Evolutionary conservation across 2,329 filamentous ascomycete species (phyloP).

Genomic region (Aaosphaeria pasadenensis): DNA sequence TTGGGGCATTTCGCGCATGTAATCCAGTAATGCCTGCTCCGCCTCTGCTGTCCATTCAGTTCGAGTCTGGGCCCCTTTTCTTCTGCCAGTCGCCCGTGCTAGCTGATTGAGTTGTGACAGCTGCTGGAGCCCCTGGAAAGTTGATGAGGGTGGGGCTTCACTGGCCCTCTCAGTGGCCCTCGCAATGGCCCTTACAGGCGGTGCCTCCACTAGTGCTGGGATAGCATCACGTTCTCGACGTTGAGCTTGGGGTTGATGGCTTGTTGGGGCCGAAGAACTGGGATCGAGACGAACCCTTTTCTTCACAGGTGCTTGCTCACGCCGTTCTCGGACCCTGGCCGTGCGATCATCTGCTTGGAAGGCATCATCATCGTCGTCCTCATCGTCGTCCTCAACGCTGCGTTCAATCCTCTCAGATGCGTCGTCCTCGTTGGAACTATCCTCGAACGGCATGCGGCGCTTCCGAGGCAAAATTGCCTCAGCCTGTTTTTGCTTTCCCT

Average conservation of each 20-base stretch:
- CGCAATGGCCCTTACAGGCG: no score
- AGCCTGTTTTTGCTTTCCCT: slow-evolving; percentile 24
- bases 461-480: slow-evolving; percentile 17
- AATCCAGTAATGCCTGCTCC: slow-evolving; percentile 43
- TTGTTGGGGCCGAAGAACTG: slow-evolving; percentile 22
- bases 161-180: slow-evolving; percentile 23
- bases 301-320: slow-evolving; percentile 30
- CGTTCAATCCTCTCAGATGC: no score
- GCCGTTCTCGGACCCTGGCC: slow-evolving; percentile 31
- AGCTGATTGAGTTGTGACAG: slow-evolving; percentile 16
- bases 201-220: neutral
- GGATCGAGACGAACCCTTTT: slow-evolving; percentile 25
- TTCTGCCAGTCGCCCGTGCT: neutral
- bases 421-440: slow-evolving; percentile 7
- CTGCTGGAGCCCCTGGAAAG: slow-evolving; percentile 10
- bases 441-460: slow-evolving; percentile 22
- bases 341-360: slow-evolving; percentile 43
- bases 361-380: slow-evolving; percentile 39
- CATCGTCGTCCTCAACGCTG: slow-evolving; percentile 3
- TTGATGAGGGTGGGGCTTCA: slow-evolving; percentile 15
- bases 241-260: slow-evolving; percentile 21
- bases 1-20: slow-evolving; percentile 47
- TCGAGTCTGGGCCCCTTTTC: slow-evolving; percentile 9
- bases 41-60: slow-evolving; percentile 27
- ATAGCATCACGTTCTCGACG: slow-evolving; percentile 1